Evolutionary conservation across 2,329 filamentous ascomycete genomes (phyloP).

Genomic region (Paraconiothyrium sp.): DNA sequence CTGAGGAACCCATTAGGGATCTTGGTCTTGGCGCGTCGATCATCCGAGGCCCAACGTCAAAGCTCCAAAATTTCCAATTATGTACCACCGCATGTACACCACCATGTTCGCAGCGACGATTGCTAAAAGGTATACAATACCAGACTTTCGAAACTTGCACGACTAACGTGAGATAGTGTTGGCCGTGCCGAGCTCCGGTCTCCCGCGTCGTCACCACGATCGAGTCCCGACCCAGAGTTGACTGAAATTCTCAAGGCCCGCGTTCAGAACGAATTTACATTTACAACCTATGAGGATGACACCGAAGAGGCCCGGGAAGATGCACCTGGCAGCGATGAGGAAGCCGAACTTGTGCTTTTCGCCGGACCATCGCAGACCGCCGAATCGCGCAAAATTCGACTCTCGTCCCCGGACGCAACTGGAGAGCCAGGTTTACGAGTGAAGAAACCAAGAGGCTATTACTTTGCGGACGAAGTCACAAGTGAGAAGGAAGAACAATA

Average conservation of each 20-base stretch:
- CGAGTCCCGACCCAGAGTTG: slow-evolving; percentile 46
- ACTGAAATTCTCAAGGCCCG: slow-evolving; percentile 41
- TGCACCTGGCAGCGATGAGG: slow-evolving; percentile 35
- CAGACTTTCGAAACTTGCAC: too few relatives aligned
- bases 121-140: background rate
- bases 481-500: slow-evolving; percentile 34
- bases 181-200: slow-evolving; percentile 48
- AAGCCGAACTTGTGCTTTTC: slow-evolving; percentile 48
- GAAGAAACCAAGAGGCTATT: slow-evolving; percentile 45
- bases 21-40: slow-evolving; percentile 7
- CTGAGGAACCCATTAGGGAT: background rate
- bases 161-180: slow-evolving; percentile 41
- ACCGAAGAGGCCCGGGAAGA: slow-evolving; percentile 16
- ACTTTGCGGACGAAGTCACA: slow-evolving; percentile 43
- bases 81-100: background rate
- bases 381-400: slow-evolving; percentile 40
- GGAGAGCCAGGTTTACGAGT: slow-evolving; percentile 40
- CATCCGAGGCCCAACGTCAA: slow-evolving; percentile 4
- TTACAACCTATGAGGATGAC: slow-evolving; percentile 26
- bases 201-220: slow-evolving; percentile 43
- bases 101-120: slow-evolving; percentile 8
- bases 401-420: slow-evolving; percentile 40
- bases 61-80: slow-evolving; percentile 9
- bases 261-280: slow-evolving; percentile 35
- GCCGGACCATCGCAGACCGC: slow-evolving; percentile 35